These are phyloP conservation scores for Emergomyces orientalis DNA, from an alignment of 2,329 filamentous ascomycete genomes.

Conservation along the genomic window DNA sequence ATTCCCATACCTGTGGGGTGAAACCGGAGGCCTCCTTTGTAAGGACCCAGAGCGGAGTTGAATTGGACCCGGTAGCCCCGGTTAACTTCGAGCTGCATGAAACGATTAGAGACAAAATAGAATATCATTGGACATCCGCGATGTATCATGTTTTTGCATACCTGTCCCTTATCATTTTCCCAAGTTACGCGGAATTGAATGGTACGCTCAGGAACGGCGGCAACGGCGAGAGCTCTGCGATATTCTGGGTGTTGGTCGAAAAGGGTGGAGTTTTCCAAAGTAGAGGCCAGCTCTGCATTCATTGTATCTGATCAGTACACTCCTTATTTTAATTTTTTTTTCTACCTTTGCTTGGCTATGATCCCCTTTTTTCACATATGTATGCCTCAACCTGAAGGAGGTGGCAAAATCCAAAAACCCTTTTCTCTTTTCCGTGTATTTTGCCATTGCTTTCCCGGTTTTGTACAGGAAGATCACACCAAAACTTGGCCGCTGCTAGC, in stretches of 20 bases:
- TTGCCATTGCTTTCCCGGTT: slow-evolving; percentile 14
- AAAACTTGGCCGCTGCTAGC: too few species aligned
- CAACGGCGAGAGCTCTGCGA: slow-evolving; percentile 78
- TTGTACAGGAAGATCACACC: slow-evolving; percentile 1
- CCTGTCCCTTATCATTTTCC: slow-evolving; percentile 79
- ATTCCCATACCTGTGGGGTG: slow-evolving; percentile 57
- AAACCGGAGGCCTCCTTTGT: slow-evolving; percentile 95
- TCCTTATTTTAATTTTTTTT: too few species aligned
- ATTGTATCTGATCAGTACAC: slow-evolving; percentile 4
- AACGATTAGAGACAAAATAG: slow-evolving; percentile 9
- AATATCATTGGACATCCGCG: not conserved
- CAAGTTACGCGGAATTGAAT: slow-evolving; percentile 96
- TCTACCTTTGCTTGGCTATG: too few species aligned
- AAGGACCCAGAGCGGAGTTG: slow-evolving; percentile 94
- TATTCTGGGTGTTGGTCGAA: slow-evolving; percentile 94
- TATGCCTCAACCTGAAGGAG: slow-evolving; percentile 4
- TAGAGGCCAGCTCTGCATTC: slow-evolving; percentile 73
- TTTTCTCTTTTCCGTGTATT: not conserved
- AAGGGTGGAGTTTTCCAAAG: slow-evolving; percentile 85
- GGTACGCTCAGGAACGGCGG: slow-evolving; percentile 84
- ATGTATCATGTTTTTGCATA: slow-evolving; percentile 14
- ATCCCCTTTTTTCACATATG: not conserved
- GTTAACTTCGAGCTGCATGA: slow-evolving; percentile 68
- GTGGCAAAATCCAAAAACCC: not conserved
- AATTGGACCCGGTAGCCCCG: slow-evolving; percentile 94